Base-by-base conservation (phyloP, 305 asterid species). In the Fraxinus greggii region DNA sequence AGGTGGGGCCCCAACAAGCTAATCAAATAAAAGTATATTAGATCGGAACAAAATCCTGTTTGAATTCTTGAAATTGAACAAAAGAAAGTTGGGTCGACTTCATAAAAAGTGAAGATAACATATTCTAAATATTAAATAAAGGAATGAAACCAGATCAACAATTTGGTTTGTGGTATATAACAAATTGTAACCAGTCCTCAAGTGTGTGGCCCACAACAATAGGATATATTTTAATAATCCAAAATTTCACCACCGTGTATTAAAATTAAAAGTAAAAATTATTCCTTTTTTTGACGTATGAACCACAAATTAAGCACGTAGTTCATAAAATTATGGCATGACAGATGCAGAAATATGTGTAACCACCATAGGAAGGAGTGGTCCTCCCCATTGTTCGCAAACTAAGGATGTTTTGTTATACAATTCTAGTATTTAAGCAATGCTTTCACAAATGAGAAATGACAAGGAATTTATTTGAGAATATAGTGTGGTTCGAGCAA, bases 371-470 rank as follows among this genome's bases (percentile, higher is more conserved):
- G 76, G 28, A 83, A 80, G 36, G 75, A 78, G 72, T 23, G 90
- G 90, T 36, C 40, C 29, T 59, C 86, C 90, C 32, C 17, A 42
- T 26, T 81, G 35, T 51, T 76, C 85, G 83, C 74, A 7, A 17
- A 63, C 33, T 24, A 63, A 23, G 73, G 73, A 51, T 54, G 45
- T 51, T 31, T 32, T 29, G 21, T 35, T 9, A 65, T 29, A 31
- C 4, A 54, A 35, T 19, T 79, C n/a, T 15, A 28, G 7, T 87
- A 84, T 87, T 72, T 80, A 84, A 84, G 42, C 72, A 1, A n/a
- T 0, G 23, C 12, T 61, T 8, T 33, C 48, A 61, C 80, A 56
- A 29, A 29, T 26, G 24, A 72, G 15, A 72, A n/a, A 17, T 8
- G 17, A 17, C 19, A 72, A 72, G 12, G 24, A 33, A 15, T 69